Conservation (phyloP, 1,284 basidiomycete species). For the Apiotrichum sp. region DNA sequence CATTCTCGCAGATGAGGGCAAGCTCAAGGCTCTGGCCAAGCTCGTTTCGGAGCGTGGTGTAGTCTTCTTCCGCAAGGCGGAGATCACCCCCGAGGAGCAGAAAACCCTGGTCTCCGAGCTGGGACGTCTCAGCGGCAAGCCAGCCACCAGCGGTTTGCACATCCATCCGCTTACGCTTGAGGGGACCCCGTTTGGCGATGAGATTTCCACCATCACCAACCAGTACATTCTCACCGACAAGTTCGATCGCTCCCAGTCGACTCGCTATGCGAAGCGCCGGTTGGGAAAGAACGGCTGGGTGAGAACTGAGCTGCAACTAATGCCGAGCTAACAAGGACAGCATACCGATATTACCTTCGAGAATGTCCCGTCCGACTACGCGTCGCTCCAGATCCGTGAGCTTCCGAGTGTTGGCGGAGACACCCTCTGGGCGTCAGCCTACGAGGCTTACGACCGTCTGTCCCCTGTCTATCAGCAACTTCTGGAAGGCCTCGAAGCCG, state of each 20-base stretch:
- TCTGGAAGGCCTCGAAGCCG: constrained; percentile 56
- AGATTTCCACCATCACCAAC: constrained; percentile 54
- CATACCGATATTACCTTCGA: constrained; percentile 64
- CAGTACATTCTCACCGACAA: constrained; percentile 54
- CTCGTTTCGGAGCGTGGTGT: constrained; percentile 61
- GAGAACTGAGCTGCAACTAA: no score
- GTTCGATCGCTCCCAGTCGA: constrained; percentile 3
- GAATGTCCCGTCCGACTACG: constrained; percentile 59
- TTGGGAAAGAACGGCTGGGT: no score
- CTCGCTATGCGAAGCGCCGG: no score
- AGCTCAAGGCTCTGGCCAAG: constrained; percentile 26
- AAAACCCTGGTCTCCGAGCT: constrained; percentile 51
- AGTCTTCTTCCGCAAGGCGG: constrained; percentile 62
- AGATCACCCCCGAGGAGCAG: constrained; percentile 50
- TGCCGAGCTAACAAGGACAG: constrained; percentile 32
- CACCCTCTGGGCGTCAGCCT: constrained; percentile 51
- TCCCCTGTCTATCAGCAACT: constrained; percentile 55
- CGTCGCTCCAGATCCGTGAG: constrained; percentile 56
- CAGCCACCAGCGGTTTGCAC: constrained; percentile 32
- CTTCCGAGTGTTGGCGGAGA: constrained; percentile 51
- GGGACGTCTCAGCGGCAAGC: constrained; percentile 57
- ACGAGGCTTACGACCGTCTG: constrained; percentile 60
- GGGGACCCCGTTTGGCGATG: constrained; percentile 40
- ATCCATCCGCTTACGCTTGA: constrained; percentile 31
- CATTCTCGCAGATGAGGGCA: constrained; percentile 24